phyloP scores from a whole-genome alignment of 768 basidiomycete genomes.

The Suillus placidus region DNA sequence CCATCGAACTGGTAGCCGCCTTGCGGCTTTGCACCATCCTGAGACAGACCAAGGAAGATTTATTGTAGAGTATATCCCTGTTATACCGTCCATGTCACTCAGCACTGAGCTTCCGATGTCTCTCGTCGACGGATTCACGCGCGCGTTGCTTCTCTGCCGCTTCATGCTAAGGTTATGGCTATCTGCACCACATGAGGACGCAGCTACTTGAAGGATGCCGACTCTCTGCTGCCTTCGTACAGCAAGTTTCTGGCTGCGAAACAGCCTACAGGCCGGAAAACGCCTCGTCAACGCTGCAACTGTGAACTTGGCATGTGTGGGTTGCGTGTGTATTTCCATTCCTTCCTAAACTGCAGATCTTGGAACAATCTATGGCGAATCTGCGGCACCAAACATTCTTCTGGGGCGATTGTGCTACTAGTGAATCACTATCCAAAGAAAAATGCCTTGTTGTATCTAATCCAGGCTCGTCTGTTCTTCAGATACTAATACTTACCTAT shows the following conservation, averaged over 20 bases:
- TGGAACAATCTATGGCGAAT: background rate
- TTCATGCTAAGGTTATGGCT: conserved; percentile 43
- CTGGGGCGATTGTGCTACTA: background rate
- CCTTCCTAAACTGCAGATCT: background rate
- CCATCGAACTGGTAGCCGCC: conserved; percentile 70
- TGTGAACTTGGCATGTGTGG: no score
- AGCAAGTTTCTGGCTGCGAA: no score
- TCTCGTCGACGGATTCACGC: conserved; percentile 75
- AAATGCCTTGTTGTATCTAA: background rate
- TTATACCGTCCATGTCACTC: conserved; percentile 52
- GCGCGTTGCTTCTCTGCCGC: conserved; percentile 77
- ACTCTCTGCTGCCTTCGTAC: no score
- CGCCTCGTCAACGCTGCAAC: no score
- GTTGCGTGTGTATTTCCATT: no score
- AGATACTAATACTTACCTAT: background rate
- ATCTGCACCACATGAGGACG: no score
- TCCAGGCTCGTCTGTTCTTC: background rate
- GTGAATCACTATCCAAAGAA: background rate
- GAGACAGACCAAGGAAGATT: conserved; percentile 62
- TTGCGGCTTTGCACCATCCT: conserved; percentile 70
- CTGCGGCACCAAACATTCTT: background rate
- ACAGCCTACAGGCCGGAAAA: no score
- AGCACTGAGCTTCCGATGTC: conserved; percentile 71
- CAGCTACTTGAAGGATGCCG: no score
- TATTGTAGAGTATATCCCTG: conserved; percentile 63